These are phyloP conservation scores for Penicillium subrubescens DNA, from an alignment of 495 filamentous ascomycete genomes.

Conservation along the genomic window DNA sequence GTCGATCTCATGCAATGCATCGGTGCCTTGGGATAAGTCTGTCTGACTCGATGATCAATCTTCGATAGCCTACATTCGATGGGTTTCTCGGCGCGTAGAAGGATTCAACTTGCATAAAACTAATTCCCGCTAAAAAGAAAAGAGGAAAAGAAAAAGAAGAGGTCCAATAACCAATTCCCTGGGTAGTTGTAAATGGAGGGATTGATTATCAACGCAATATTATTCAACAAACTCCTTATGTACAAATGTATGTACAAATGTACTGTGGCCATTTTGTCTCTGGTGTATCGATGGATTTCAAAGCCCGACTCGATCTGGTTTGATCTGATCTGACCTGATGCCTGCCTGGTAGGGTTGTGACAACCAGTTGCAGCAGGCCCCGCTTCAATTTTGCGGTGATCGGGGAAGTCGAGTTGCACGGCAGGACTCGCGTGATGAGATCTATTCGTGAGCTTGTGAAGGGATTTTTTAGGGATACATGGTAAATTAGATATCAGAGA, in stretches of 20 bases:
- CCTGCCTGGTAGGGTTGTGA: no score
- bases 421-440: neutral
- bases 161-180: no score
- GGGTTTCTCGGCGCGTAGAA: neutral
- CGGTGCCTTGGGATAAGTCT: neutral
- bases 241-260: no score
- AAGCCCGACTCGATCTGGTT: neutral
- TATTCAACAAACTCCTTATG: no score
- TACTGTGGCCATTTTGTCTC: no score
- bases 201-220: no score
- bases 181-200: no score
- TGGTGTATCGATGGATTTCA: no score
- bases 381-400: neutral
- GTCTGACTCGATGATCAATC: neutral
- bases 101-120: neutral
- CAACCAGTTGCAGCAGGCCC: neutral
- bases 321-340: neutral
- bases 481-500: neutral
- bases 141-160: no score
- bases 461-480: no score
- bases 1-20: conserved; percentile 1
- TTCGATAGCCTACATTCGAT: neutral
- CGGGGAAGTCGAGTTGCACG: neutral
- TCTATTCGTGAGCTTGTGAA: neutral
- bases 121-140: neutral